These are phyloP conservation scores for Lasiodiplodia hormozganensis DNA, from an alignment of 2,329 filamentous ascomycete species.

Conservation along the genomic window DNA sequence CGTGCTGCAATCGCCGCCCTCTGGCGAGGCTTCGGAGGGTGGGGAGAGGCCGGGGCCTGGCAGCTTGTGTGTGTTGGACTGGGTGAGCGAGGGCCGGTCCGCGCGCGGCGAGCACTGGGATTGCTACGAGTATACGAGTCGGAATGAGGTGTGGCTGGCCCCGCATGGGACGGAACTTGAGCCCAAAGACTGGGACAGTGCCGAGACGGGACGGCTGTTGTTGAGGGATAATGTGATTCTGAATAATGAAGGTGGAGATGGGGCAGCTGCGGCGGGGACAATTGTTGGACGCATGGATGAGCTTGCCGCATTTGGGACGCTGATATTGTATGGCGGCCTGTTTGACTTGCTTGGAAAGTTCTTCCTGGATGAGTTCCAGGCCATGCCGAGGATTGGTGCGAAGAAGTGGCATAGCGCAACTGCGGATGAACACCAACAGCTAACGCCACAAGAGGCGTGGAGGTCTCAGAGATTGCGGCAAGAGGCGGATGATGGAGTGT, in stretches of 20 bases:
- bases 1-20: conserved; percentile 31
- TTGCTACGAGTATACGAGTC: conserved; percentile 77
- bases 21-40: not conserved
- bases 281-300: conserved; percentile 68
- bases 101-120: conserved; percentile 91
- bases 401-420: conserved; percentile 70
- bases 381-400: conserved; percentile 80
- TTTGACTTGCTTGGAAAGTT: conserved; percentile 72
- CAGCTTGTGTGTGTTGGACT: conserved; percentile 83
- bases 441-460: conserved; percentile 48
- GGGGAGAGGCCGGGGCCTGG: not conserved
- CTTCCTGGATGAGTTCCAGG: conserved; percentile 79
- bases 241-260: conserved; percentile 36
- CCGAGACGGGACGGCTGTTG: conserved; percentile 63
- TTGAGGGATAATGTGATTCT: conserved; percentile 87
- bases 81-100: conserved; percentile 87
- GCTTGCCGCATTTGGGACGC: conserved; percentile 79
- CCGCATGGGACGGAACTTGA: conserved; percentile 35
- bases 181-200: conserved; percentile 16
- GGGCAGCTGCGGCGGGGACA: conserved; percentile 34
- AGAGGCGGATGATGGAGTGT: conserved; percentile 56
- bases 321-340: conserved; percentile 79
- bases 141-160: conserved; percentile 82
- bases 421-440: conserved; percentile 38
- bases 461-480: conserved; percentile 61